Percentiles rank a stretch among this genome's conserved stretches.
Evolutionary conservation across 2,329 filamentous ascomycete species (phyloP).

Genomic region (Incumbomyces delicatus): DNA sequence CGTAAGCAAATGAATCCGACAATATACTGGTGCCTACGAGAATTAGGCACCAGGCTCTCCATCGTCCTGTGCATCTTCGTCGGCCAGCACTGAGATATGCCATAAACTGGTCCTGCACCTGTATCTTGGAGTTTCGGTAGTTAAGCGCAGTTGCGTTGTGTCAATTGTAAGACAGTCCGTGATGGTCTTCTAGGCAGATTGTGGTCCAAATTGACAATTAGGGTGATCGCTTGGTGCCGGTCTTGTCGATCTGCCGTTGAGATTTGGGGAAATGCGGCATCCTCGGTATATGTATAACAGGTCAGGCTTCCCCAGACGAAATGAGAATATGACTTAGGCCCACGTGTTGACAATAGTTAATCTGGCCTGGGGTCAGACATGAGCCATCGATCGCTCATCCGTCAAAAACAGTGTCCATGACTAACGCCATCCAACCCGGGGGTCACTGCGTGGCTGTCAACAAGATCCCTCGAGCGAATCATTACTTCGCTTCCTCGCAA

Average conservation of each 20-base stretch:
- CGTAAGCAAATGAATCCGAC: not conserved
- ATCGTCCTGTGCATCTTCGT: not conserved
- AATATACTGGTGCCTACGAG: not conserved
- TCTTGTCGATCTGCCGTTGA: not conserved
- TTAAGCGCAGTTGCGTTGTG: too few species aligned
- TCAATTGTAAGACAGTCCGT: not conserved
- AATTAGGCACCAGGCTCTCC: not conserved
- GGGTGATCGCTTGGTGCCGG: not conserved
- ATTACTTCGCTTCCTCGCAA: too few species aligned
- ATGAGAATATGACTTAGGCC: too few species aligned
- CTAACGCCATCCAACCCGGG: not conserved
- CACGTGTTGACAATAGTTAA: too few species aligned
- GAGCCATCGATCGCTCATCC: too few species aligned
- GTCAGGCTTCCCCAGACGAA: too few species aligned
- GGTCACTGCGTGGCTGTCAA: not conserved
- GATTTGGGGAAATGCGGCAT: not conserved
- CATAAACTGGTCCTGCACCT: too few species aligned
- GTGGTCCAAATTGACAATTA: not conserved
- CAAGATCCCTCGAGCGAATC: too few species aligned
- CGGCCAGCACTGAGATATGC: too few species aligned
- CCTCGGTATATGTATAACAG: not conserved
- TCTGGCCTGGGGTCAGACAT: not conserved
- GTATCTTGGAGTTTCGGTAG: too few species aligned
- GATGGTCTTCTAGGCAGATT: too few species aligned
- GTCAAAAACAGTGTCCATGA: not conserved